Evolutionary conservation across 345 rosid species (phyloP).

Genomic region (Geranium rotundifolium): DNA sequence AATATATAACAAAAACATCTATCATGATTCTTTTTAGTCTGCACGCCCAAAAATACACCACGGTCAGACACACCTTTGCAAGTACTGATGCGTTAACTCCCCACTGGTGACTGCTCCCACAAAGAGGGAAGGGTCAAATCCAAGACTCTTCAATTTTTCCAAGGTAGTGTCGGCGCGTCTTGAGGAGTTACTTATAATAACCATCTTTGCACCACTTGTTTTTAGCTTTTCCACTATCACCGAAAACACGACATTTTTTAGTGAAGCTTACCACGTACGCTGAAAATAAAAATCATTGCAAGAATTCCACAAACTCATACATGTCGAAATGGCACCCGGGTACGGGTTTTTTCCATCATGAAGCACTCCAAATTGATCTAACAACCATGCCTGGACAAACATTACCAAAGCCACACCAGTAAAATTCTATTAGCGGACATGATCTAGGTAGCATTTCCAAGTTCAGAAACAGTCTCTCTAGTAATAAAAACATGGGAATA

Average conservation of each 20-base stretch:
- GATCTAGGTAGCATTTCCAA: background rate
- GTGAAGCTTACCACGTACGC: slow-evolving; percentile 2
- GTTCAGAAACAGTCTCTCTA: background rate
- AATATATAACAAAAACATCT: background rate
- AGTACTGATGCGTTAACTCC: slow-evolving; percentile 71
- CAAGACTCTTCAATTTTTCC: slow-evolving; percentile 65
- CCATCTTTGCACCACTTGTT: slow-evolving; percentile 63
- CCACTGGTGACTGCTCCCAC: slow-evolving; percentile 88
- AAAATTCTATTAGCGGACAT: slow-evolving; percentile 2
- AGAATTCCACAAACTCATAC: slow-evolving; percentile 27
- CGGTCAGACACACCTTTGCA: slow-evolving; percentile 53
- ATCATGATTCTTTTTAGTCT: background rate
- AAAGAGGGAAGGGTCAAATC: slow-evolving; percentile 89
- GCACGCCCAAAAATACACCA: background rate
- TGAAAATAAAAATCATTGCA: background rate
- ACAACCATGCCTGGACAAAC: slow-evolving; percentile 66
- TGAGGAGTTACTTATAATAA: slow-evolving; percentile 82
- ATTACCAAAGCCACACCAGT: background rate
- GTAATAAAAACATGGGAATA: too few relatives aligned
- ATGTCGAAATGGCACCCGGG: slow-evolving; percentile 76
- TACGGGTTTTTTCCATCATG: slow-evolving; percentile 89
- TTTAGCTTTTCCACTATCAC: slow-evolving; percentile 67
- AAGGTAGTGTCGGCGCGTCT: slow-evolving; percentile 78
- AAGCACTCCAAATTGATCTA: slow-evolving; percentile 96
- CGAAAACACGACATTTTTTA: slow-evolving; percentile 11